Evolutionary conservation across 805 yeast species (phyloP).

Genomic region (Barnettozyma sucrosica): DNA sequence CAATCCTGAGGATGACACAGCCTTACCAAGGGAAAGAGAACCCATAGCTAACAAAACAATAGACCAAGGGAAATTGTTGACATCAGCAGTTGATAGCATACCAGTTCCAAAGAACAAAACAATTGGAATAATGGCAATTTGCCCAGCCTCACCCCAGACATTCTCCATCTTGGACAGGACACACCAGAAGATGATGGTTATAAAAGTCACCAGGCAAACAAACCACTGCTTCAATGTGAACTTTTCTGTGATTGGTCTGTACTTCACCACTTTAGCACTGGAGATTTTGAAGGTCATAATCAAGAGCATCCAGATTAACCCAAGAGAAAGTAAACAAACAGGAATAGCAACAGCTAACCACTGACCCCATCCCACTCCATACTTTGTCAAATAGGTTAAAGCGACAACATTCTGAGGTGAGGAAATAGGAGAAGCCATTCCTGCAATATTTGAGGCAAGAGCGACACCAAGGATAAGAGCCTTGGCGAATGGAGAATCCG

Average conservation of each 20-base stretch:
- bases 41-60: slow-evolving; percentile 97
- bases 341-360: slow-evolving; percentile 91
- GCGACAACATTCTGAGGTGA: slow-evolving; percentile 96
- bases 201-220: slow-evolving; percentile 59
- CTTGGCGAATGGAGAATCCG: slow-evolving; percentile 73
- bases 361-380: slow-evolving; percentile 71
- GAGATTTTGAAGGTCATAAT: slow-evolving; percentile 49
- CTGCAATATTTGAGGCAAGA: slow-evolving; percentile 85
- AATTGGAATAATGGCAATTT: slow-evolving; percentile 82
- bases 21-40: slow-evolving; percentile 89
- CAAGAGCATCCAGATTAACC: slow-evolving; percentile 67
- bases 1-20: slow-evolving; percentile 87
- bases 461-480: slow-evolving; percentile 89
- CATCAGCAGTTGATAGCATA: slow-evolving; percentile 72
- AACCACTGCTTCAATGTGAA: slow-evolving; percentile 72
- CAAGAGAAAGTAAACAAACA: slow-evolving; percentile 54
- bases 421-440: slow-evolving; percentile 95
- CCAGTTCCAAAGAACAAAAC: slow-evolving; percentile 89
- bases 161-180: slow-evolving; percentile 65
- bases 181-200: slow-evolving; percentile 87
- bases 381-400: slow-evolving; percentile 68
- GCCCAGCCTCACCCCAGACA: slow-evolving; percentile 86
- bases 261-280: slow-evolving; percentile 40
- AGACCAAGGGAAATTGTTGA: slow-evolving; percentile 94
- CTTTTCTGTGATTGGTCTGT: slow-evolving; percentile 49